Evolutionary conservation across 1,284 basidiomycete genomes (phyloP).

Genomic region (Hortiboletus rubellus): DNA sequence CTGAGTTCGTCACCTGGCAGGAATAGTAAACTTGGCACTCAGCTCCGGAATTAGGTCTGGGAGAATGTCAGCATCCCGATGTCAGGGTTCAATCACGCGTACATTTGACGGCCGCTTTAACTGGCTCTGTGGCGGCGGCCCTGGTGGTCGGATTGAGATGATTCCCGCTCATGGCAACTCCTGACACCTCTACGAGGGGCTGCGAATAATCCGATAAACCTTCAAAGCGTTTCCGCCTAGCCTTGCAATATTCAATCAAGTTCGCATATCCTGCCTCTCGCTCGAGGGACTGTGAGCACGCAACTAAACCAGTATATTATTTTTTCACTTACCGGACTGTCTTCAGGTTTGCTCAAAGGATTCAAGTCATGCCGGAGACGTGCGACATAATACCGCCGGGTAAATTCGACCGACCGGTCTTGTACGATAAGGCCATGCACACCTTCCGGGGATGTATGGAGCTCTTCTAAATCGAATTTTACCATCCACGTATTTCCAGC

Average conservation of each 20-base stretch:
- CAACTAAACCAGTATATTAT: background rate
- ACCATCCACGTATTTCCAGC: slow-evolving; percentile 53
- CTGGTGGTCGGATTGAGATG: slow-evolving; percentile 52
- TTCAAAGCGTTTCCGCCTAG: slow-evolving; percentile 57
- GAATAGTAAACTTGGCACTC: slow-evolving; percentile 66
- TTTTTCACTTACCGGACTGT: slow-evolving; percentile 55
- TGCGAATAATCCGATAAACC: slow-evolving; percentile 62
- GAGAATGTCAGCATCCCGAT: slow-evolving; percentile 29
- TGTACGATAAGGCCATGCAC: slow-evolving; percentile 66
- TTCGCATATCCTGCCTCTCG: slow-evolving; percentile 56
- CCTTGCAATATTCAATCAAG: slow-evolving; percentile 64
- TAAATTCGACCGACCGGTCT: slow-evolving; percentile 76
- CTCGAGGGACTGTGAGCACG: slow-evolving; percentile 40
- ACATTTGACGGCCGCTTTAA: slow-evolving; percentile 57
- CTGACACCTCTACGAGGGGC: slow-evolving; percentile 67
- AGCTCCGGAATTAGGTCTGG: slow-evolving; percentile 78
- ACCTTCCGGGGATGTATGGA: slow-evolving; percentile 43
- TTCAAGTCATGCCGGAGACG: slow-evolving; percentile 62
- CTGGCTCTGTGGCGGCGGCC: slow-evolving; percentile 33
- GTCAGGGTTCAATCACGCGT: slow-evolving; percentile 21
- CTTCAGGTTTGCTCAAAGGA: slow-evolving; percentile 66
- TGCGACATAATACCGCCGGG: slow-evolving; percentile 60
- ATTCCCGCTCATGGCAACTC: slow-evolving; percentile 52
- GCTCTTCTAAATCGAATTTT: slow-evolving; percentile 46
- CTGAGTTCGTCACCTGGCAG: slow-evolving; percentile 58